Conservation (phyloP, 495 filamentous ascomycete species). For the Xylaria grammica region DNA sequence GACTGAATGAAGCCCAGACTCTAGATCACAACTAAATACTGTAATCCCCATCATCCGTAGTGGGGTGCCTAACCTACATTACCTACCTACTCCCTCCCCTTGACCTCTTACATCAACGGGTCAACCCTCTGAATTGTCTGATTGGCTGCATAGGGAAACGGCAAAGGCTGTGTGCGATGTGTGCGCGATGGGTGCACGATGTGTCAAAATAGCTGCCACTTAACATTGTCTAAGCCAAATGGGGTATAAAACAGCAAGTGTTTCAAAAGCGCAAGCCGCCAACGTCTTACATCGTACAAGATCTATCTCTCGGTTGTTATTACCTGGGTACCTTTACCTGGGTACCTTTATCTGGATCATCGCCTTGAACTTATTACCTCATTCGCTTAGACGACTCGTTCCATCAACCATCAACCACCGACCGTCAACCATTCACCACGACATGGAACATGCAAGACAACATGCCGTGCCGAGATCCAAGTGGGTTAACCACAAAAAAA, state of each 20-base stretch:
- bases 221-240: conserved; percentile 9
- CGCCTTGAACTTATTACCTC: neutral
- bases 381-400: conserved; percentile 11
- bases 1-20: conserved; percentile 1
- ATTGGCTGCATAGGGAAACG: conserved; percentile 12
- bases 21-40: conserved; percentile 17
- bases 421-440: conserved; percentile 1
- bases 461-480: conserved; percentile 14
- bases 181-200: neutral
- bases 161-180: conserved; percentile 4
- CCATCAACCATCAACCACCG: conserved; percentile 2
- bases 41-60: neutral
- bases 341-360: too few relatives aligned
- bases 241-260: conserved; percentile 18
- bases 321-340: too few relatives aligned
- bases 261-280: conserved; percentile 18
- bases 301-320: too few relatives aligned
- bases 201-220: conserved; percentile 21
- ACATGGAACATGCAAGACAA: conserved; percentile 28
- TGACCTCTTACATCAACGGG: too few relatives aligned
- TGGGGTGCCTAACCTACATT: conserved; percentile 7
- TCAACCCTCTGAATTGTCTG: conserved; percentile 19
- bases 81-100: too few relatives aligned
- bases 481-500: conserved; percentile 9
- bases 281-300: too few relatives aligned